Evolutionary conservation across 140 eudicot genomes (phyloP).

Genomic region (Stevia rebaudiana): DNA sequence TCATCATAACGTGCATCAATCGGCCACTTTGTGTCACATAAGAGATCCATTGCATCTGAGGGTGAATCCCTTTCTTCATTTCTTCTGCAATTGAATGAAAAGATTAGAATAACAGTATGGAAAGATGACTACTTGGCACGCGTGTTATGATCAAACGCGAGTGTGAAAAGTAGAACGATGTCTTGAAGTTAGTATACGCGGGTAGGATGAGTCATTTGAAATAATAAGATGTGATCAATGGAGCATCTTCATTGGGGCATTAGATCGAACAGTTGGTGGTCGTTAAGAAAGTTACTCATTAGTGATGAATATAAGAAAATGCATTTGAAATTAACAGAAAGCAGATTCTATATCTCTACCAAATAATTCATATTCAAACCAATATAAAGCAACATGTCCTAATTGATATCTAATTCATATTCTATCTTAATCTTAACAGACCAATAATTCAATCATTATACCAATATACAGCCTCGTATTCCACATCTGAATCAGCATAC

Average conservation of each 20-base stretch:
- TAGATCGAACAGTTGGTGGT: slow-evolving; percentile 26
- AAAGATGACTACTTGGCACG: neutral
- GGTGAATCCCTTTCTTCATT: slow-evolving; percentile 99
- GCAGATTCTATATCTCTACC: too few relatives aligned
- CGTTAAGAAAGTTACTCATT: neutral
- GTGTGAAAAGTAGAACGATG: neutral
- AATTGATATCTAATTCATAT: too few relatives aligned
- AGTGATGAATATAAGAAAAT: neutral
- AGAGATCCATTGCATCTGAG: slow-evolving; percentile 98
- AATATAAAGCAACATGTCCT: too few relatives aligned
- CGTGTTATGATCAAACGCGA: neutral
- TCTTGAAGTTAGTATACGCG: neutral
- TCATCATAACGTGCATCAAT: slow-evolving; percentile 81
- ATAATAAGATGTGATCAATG: neutral
- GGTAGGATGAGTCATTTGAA: neutral
- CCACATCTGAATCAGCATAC: too few relatives aligned
- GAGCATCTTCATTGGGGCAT: slow-evolving; percentile 17
- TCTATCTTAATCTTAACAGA: too few relatives aligned
- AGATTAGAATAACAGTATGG: neutral
- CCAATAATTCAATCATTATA: too few relatives aligned
- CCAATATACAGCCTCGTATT: too few relatives aligned
- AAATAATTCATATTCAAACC: too few relatives aligned
- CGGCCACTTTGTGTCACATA: slow-evolving; percentile 96
- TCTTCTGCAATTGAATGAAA: slow-evolving; percentile 8
- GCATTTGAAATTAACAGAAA: neutral